These are phyloP conservation scores for Xylaria sp. DNA, from an alignment of 2,329 filamentous ascomycete species.

Conservation along the genomic window DNA sequence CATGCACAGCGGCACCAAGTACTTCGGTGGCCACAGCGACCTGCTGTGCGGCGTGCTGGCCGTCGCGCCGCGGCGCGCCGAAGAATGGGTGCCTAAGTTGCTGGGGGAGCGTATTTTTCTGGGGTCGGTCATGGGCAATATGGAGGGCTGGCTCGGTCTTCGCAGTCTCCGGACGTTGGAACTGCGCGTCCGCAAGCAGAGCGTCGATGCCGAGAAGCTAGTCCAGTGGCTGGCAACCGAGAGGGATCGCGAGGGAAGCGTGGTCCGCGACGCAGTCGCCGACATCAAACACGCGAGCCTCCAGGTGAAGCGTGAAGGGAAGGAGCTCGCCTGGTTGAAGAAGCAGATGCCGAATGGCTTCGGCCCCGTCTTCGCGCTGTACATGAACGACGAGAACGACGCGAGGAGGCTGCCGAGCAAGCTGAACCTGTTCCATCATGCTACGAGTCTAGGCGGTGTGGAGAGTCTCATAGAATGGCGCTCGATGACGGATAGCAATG, in stretches of 20 bases:
- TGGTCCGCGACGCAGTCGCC: slow-evolving; percentile 60
- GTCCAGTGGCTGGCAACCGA: slow-evolving; percentile 70
- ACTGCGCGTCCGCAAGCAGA: slow-evolving; percentile 79
- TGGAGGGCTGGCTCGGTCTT: slow-evolving; percentile 92
- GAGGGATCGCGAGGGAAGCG: slow-evolving; percentile 41
- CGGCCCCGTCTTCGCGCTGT: slow-evolving; percentile 84
- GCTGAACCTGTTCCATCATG: slow-evolving; percentile 86
- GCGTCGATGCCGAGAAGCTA: slow-evolving; percentile 69
- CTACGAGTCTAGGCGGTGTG: slow-evolving; percentile 90
- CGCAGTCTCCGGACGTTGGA: slow-evolving; percentile 85
- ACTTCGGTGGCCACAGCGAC: slow-evolving; percentile 94
- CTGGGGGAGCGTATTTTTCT: slow-evolving; percentile 74
- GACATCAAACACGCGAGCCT: slow-evolving; percentile 78
- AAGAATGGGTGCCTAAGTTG: slow-evolving; percentile 66
- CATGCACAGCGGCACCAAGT: slow-evolving; percentile 95
- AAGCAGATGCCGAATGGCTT: slow-evolving; percentile 92
- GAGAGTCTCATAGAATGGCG: slow-evolving; percentile 98
- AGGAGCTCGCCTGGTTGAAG: slow-evolving; percentile 66
- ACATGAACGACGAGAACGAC: slow-evolving; percentile 62
- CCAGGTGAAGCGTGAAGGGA: slow-evolving; percentile 55
- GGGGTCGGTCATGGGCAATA: slow-evolving; percentile 82
- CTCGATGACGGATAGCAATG: slow-evolving; percentile 77
- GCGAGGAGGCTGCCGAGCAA: slow-evolving; percentile 78
- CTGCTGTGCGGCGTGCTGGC: slow-evolving; percentile 86
- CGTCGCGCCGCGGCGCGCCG: slow-evolving; percentile 57